Evolutionary conservation across 345 rosid species (phyloP), one percentile per base, ranked within the genome.

Genomic region (Pistacia vera): DNA sequence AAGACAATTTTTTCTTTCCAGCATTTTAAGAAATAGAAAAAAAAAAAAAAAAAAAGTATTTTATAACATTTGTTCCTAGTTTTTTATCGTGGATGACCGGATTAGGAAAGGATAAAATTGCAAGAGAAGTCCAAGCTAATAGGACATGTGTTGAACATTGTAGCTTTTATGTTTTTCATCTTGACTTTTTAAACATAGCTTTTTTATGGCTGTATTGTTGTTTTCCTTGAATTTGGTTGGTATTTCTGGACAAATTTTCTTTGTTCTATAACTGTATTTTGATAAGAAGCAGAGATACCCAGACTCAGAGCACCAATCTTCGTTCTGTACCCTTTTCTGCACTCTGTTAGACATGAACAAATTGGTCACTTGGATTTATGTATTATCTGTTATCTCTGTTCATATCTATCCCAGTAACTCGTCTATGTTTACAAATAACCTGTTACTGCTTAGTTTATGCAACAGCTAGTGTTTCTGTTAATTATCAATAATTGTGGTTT

Each of bases 81-180:
- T 5, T 41, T 41, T 41, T 5, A 41, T 41, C 9, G 8, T 5
- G 6, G 8, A 41, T 41, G 46, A 6, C 36, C 10, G 46, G 46
- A 18, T 69, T 14, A 17, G 12, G 63, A 35, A 57, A 20, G 55
- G 38, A 38, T 22, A 71, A 41, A 71, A 25, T 14, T 68, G 66
- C 33, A 46, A 61, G 63, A 72, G 48, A 60, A 60, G 18, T 72
- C 13, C 41, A 44, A 73, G 35, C 17, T 58, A 71, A 41, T 44
- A 8, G 44, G 13, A 48, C 9, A 7, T 51, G 11, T 11, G 1
- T 49, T 51, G 33, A 48, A 61, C n/a, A 30, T 11, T 49, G 11
- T 63, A 17, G 51, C 28, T 73, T 51, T 30, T 63, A 33, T 22
- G 17, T 52, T 73, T 33, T 65, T 41, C 46, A 41, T 41, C 49